A percentile compares a stretch with the other conserved stretches of the same genome.
Conservation (phyloP, 2,329 filamentous ascomycete genomes). For the Nemania sp. region DNA sequence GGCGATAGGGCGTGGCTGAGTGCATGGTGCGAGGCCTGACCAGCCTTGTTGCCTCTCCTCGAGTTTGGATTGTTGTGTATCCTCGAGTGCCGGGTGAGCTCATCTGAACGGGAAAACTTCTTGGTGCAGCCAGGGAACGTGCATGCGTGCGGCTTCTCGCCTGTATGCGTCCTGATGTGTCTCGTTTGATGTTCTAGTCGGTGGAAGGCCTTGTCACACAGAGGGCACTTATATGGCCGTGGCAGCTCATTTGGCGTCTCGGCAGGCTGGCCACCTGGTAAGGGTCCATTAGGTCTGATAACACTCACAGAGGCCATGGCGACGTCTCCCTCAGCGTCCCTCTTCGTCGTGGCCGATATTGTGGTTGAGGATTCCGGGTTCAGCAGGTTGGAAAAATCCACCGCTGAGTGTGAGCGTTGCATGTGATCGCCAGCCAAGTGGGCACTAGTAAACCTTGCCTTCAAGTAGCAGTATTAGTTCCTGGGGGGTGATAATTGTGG, state of each 20-base stretch:
- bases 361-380: conserved; percentile 65
- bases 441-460: conserved; percentile 40
- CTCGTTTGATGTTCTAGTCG: conserved; percentile 91
- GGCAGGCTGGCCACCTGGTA: conserved; percentile 71
- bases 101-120: conserved; percentile 95
- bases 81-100: conserved; percentile 94
- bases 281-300: conserved; percentile 71
- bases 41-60: conserved; percentile 86
- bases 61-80: conserved; percentile 99
- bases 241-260: conserved; percentile 79
- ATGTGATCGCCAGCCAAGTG: conserved; percentile 69
- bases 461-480: conserved; percentile 8
- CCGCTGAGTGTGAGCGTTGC: conserved; percentile 78
- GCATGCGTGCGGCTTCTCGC: conserved; percentile 97
- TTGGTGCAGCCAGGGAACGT: conserved; percentile 96
- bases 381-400: conserved; percentile 81
- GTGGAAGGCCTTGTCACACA: conserved; percentile 99
- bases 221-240: conserved; percentile 96
- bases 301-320: conserved; percentile 68
- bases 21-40: conserved; percentile 59
- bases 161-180: conserved; percentile 97
- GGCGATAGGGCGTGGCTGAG: conserved; percentile 61
- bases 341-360: conserved; percentile 49
- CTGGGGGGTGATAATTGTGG: not conserved
- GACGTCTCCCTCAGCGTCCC: conserved; percentile 53